Base-by-base conservation (phyloP, 371 early-diverging fungal species). In the Circinella minor region DNA sequence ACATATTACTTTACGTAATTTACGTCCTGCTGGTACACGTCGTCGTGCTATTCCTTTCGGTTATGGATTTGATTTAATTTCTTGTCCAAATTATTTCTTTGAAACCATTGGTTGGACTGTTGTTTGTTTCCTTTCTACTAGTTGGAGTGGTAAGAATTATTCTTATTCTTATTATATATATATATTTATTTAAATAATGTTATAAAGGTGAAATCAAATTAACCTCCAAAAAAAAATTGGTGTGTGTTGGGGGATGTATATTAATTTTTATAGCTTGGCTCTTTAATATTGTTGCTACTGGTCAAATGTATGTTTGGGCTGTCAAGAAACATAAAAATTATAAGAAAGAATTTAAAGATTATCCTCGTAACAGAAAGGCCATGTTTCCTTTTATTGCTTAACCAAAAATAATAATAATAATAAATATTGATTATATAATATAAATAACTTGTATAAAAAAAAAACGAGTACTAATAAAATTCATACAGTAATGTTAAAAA, bases 301-400 rank as follows among this genome's bases (percentile, higher is more conserved):
- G 81, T 51, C 96, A 97, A 81, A 96, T 98, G 95, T 93, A 92
- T 74, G 39, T 93, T n/a, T 98, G 98, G 98, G 98, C 98, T 8
- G 76, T 95, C 73, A 97, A 97, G 88, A 98, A 98, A 87, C 97
- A 97, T 86, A 90, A 89, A 77, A 86, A 87, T 55, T 98, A 98
- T 81, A 84, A 76, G 66, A 93, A 93, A 71, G 98, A 98, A 72
- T 98, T 98, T 83, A 87, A 91, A 17, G 89, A 92, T 72, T 98
- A 97, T 72, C 98, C 98, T 70, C 92, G 91, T 74, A 86, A 88
- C 72, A 90, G 98, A 78, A 95, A 91, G 76, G 91, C 94, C 63
- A 88, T 98, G 80, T 85, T 98, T 80, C 98, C 98, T n/a, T 93
- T 92, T 70, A 68, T 96, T 63, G 86, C 86, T 51, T 93, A 88